Evolutionary conservation across 306 rosid genomes (phyloP).

Genomic region (Rosa chinensis): DNA sequence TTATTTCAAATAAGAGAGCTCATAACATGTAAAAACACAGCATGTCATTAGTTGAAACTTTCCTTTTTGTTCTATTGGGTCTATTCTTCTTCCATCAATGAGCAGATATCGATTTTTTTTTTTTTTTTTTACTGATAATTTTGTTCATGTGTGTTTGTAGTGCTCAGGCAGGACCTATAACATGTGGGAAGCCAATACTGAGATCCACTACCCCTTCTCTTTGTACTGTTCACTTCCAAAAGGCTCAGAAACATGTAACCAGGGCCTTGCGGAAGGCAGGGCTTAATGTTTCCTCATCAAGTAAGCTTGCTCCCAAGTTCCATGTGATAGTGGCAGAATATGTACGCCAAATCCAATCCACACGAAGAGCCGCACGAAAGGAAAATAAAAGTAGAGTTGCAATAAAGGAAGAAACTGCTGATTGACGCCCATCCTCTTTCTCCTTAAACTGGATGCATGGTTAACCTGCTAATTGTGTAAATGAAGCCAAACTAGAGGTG

Average conservation of each 20-base stretch:
- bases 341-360: conserved; percentile 50
- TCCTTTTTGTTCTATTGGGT: not conserved
- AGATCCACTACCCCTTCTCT: conserved; percentile 52
- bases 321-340: conserved; percentile 41
- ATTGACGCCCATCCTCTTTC: not conserved
- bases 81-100: not conserved
- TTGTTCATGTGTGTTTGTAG: conserved; percentile 18
- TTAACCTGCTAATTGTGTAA: not conserved
- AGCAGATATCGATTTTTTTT: not conserved
- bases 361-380: conserved; percentile 29
- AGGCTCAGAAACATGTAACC: conserved; percentile 51
- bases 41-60: not conserved
- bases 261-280: conserved; percentile 48
- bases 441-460: too few species aligned
- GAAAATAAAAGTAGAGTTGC: conserved; percentile 18
- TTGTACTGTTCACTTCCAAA: conserved; percentile 50
- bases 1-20: not conserved
- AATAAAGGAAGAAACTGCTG: conserved; percentile 31
- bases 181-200: conserved; percentile 60
- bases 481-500: not conserved
- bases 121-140: not conserved
- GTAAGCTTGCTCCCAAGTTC: conserved; percentile 46
- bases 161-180: conserved; percentile 53
- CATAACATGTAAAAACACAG: not conserved
- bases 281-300: conserved; percentile 42